Conservation (phyloP, 768 basidiomycete species). For the Exsudoporus frostii region DNA sequence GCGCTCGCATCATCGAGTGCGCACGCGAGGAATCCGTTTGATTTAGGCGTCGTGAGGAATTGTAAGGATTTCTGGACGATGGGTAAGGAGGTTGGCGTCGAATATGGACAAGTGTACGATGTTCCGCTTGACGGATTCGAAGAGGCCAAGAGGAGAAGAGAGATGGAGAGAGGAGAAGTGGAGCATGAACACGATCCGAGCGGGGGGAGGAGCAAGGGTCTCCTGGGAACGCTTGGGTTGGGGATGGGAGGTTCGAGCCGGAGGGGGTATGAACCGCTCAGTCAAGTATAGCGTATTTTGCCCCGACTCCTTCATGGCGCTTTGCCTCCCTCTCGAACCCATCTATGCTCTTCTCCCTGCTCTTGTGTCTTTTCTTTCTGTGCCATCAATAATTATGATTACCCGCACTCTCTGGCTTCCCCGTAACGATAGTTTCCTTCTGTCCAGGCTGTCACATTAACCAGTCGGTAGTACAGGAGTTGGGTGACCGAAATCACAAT, state of each 20-base stretch:
- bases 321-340: not conserved
- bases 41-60: conserved; percentile 72
- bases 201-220: conserved; percentile 36
- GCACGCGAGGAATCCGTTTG: conserved; percentile 87
- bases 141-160: conserved; percentile 63
- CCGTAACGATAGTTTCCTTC: not conserved
- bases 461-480: not conserved
- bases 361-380: not conserved
- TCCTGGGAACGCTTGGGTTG: conserved; percentile 34
- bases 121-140: conserved; percentile 82
- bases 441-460: not conserved
- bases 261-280: conserved; percentile 35
- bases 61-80: conserved; percentile 94
- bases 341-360: not conserved
- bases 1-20: conserved; percentile 52
- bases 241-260: conserved; percentile 36
- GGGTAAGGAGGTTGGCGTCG: conserved; percentile 81
- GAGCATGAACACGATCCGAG: conserved; percentile 48
- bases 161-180: conserved; percentile 42
- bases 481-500: not conserved
- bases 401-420: not conserved
- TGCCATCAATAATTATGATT: not conserved
- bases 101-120: conserved; percentile 88
- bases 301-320: no score
- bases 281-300: conserved; percentile 21